A percentile compares a stretch with the other conserved stretches of the same genome.
Evolutionary conservation across 805 yeast species (phyloP).

Genomic region (Saccharomycopsis capsularis): DNA sequence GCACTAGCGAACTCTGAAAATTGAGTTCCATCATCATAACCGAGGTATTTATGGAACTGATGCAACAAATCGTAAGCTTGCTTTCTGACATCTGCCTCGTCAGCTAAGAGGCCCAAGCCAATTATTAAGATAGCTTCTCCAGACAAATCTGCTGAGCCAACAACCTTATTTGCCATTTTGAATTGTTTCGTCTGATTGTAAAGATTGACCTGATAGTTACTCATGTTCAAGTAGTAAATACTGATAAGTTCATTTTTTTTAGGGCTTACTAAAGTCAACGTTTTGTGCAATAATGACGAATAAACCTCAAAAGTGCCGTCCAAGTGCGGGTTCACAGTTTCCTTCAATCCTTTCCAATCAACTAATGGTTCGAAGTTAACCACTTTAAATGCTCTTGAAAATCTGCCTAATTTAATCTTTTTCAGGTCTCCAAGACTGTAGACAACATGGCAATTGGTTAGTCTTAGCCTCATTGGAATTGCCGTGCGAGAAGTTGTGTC

Average conservation of each 20-base stretch:
- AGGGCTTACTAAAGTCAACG: constrained; percentile 6
- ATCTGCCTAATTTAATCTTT: constrained; percentile 8
- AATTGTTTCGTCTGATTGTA: constrained; percentile 6
- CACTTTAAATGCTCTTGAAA: constrained; percentile 9
- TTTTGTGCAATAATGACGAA: constrained; percentile 6
- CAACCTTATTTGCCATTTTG: constrained; percentile 27
- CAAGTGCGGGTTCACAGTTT: not conserved
- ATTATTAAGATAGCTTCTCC: constrained; percentile 59
- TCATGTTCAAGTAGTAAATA: constrained; percentile 11
- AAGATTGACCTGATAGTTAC: constrained; percentile 1
- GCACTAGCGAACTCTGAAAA: constrained; percentile 25
- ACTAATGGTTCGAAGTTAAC: constrained; percentile 18
- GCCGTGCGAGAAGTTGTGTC: constrained; percentile 32
- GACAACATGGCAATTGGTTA: constrained; percentile 8
- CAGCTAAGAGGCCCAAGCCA: constrained; percentile 60
- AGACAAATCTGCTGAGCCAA: constrained; percentile 35
- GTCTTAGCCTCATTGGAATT: constrained; percentile 4
- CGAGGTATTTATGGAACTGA: constrained; percentile 52
- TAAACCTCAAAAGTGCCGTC: constrained; percentile 6
- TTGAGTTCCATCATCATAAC: constrained; percentile 51
- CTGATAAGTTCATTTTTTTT: constrained; percentile 13
- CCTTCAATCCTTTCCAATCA: constrained; percentile 19
- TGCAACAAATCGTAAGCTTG: constrained; percentile 59
- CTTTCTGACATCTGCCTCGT: constrained; percentile 50
- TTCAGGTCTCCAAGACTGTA: constrained; percentile 12